Conservation (phyloP, 1,284 basidiomycete genomes). For the Gymnopus androsaceus region DNA sequence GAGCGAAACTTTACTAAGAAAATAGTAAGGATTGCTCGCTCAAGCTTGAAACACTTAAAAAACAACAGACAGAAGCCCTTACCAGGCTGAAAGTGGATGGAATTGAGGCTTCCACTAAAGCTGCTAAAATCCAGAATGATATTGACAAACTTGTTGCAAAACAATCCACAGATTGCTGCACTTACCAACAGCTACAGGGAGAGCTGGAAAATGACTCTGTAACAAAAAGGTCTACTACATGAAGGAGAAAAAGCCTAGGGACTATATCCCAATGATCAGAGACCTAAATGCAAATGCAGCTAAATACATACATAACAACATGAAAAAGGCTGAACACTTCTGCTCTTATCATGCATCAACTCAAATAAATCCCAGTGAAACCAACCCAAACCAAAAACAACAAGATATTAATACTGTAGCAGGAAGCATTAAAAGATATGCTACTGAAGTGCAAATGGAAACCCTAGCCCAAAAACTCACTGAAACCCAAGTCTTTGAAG, state of each 20-base stretch:
- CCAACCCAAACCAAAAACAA: neutral
- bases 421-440: neutral
- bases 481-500: neutral
- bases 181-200: neutral
- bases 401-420: neutral
- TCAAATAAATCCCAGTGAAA: neutral
- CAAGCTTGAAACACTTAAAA: constrained; percentile 7
- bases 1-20: too few relatives aligned
- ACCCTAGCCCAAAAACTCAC: constrained; percentile 17
- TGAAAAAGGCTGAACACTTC: neutral
- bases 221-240: neutral
- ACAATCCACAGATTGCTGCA: neutral
- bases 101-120: neutral
- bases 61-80: neutral
- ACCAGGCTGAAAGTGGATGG: neutral
- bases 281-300: neutral
- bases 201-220: neutral
- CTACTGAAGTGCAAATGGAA: constrained; percentile 1
- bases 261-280: neutral
- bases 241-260: neutral
- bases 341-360: neutral
- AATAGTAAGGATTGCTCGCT: neutral
- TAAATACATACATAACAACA: neutral
- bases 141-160: neutral
- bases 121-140: constrained; percentile 9